Evolutionary conservation across 2,329 filamentous ascomycete genomes (phyloP), one percentile per base, ranked within the genome.

Genomic region (Colletotrichum destructivum): DNA sequence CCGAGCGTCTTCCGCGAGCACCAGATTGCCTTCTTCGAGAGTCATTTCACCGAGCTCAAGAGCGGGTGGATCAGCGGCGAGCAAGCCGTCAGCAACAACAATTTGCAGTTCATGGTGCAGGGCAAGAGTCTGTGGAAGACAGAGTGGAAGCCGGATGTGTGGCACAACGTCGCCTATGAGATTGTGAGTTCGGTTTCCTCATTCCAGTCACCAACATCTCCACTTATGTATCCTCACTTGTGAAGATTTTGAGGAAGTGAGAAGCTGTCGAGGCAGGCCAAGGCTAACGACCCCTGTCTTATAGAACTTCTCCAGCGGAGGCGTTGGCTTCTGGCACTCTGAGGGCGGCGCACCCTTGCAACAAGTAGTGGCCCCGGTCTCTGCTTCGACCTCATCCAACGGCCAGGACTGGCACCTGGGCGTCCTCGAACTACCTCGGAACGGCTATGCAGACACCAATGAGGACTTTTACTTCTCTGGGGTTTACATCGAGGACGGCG

Each of bases 121-220:
- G 87, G 90, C 18, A 82, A 86, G 75, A 87, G 86, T 61, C 83
- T 92, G 75, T 94, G 91, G 91, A 88, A 87, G 76, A 85, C 86
- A 1, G 84, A 88, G 73, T 90, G 92, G 79, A 85, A 85, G 64
- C 84, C 91, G 1, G 89, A 86, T 51, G 88, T 90, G 13, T 94
- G 92, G 92, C 92, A 94, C 80, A 94, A 94, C 78, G 86, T 93
- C 76, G 92, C 91, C 59, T 94, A 93, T 77, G 91, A 91, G 79
- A 92, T 93, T 72, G 85, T 85, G 74, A 71, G 82, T 78, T 15
- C 18, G 6, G 21, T 21, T n/a, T 15, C 21, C 40, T 47, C 46
- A 12, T 44, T 2, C 31, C 42, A 38, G 7, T 49, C 1, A 4
- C 35, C 8, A 5, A 16, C 8, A 23, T 18, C 6, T 9, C 40